phyloP scores from a whole-genome alignment of 2,329 filamentous ascomycete species.

The Colletotrichum orchidophilum region DNA sequence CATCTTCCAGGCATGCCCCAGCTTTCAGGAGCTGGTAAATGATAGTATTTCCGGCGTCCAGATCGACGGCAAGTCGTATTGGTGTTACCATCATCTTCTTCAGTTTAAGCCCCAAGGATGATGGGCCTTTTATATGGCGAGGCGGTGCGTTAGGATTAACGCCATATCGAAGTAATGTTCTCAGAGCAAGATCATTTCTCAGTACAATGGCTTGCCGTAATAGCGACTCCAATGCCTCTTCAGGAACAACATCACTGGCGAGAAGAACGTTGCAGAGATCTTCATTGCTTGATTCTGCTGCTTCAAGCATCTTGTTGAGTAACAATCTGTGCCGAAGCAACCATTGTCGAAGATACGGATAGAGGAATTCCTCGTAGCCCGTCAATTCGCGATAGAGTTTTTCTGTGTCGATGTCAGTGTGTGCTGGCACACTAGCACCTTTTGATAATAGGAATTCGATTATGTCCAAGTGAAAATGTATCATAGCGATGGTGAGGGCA shows the following conservation, averaged over 20 bases:
- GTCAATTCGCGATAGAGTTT: rapidly evolving
- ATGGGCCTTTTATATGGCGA: background rate
- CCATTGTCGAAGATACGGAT: background rate
- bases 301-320: background rate
- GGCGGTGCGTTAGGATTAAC: background rate
- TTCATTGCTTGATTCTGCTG: background rate
- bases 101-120: background rate
- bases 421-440: background rate
- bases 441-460: background rate
- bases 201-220: background rate
- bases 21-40: too few species aligned
- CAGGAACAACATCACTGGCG: background rate
- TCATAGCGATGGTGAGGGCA: background rate
- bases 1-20: too few species aligned
- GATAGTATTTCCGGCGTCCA: rapidly evolving
- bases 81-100: background rate
- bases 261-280: background rate
- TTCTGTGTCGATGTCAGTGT: background rate
- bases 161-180: background rate
- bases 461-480: rapidly evolving
- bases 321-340: background rate
- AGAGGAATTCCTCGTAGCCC: rapidly evolving
- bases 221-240: background rate
- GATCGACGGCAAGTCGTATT: background rate
- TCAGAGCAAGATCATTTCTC: background rate